phyloP scores from a whole-genome alignment of 2,329 filamentous ascomycete genomes.

The Chrysoporthe austroafricana region DNA sequence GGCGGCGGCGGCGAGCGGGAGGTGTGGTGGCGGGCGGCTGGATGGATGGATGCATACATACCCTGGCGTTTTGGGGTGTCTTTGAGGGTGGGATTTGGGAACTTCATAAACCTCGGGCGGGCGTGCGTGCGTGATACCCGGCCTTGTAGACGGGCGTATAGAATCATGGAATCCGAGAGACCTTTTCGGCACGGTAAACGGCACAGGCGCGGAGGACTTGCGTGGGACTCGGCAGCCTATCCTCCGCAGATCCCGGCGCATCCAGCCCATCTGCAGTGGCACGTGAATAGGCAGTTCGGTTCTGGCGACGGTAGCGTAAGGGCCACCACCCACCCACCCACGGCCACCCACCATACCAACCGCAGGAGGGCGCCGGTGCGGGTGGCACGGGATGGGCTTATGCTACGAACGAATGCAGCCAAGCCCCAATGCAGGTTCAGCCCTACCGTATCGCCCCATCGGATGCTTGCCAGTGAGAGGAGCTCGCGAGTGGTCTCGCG shows the following conservation, averaged over 20 bases:
- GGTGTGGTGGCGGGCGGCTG: not conserved
- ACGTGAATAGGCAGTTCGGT: too few species aligned
- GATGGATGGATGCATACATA: not conserved
- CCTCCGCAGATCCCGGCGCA: not conserved
- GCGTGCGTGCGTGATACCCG: conserved; percentile 2
- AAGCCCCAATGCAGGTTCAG: conserved; percentile 14
- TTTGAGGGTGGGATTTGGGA: not conserved
- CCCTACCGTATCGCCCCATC: conserved; percentile 17
- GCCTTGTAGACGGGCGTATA: not conserved
- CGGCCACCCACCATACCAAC: not conserved
- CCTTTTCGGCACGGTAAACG: too few species aligned
- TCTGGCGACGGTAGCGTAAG: too few species aligned
- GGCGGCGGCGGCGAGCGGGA: too few species aligned
- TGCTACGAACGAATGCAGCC: not conserved
- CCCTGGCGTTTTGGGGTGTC: not conserved
- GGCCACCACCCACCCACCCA: not conserved
- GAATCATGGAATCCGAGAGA: not conserved
- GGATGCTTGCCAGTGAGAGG: not conserved
- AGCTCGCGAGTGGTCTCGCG: too few species aligned
- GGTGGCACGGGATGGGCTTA: conserved; percentile 6
- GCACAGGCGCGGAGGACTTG: too few species aligned
- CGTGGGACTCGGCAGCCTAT: not conserved
- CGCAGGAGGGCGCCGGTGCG: not conserved
- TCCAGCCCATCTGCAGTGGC: not conserved
- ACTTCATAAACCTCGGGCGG: not conserved